Evolutionary conservation across 768 basidiomycete genomes (phyloP).

Genomic region (Lentinus brumalis): DNA sequence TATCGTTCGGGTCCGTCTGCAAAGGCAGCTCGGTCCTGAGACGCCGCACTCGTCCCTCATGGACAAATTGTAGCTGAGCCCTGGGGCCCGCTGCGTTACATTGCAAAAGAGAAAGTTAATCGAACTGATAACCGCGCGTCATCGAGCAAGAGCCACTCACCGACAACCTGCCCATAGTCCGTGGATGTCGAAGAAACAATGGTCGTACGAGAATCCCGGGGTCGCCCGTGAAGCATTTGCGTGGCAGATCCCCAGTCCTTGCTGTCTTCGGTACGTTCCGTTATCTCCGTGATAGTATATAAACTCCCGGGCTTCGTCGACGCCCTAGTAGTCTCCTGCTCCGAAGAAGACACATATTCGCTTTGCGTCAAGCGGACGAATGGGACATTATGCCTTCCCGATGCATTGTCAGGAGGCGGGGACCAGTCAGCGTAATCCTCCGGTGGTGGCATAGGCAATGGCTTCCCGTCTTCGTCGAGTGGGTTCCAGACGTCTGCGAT

Average conservation of each 20-base stretch:
- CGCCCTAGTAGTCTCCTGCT: conserved; percentile 12
- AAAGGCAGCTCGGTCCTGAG: neutral
- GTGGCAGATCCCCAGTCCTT: conserved; percentile 14
- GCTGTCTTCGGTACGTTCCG: conserved; percentile 55
- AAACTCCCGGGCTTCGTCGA: conserved; percentile 34
- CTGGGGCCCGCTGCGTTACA: no score
- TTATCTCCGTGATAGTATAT: conserved; percentile 68
- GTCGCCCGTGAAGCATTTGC: neutral
- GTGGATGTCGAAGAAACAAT: conserved; percentile 50
- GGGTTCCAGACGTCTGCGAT: neutral
- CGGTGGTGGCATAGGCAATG: conserved; percentile 26
- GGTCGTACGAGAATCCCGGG: conserved; percentile 31
- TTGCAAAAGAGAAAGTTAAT: neutral
- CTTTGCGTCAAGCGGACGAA: conserved; percentile 23
- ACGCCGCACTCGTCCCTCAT: no score
- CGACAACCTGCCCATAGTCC: conserved; percentile 61
- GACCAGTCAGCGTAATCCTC: conserved; percentile 17
- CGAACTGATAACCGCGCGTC: neutral
- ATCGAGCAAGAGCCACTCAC: conserved; percentile 39
- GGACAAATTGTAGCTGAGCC: no score
- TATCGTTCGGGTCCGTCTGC: conserved; percentile 52
- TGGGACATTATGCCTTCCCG: conserved; percentile 24
- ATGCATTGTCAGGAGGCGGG: conserved; percentile 7
- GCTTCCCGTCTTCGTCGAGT: conserved; percentile 22
- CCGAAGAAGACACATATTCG: conserved; percentile 20